Evolutionary conservation across 305 asterid genomes (phyloP), one percentile per base, ranked within the genome.

Genomic region (Fraxinus albicans): DNA sequence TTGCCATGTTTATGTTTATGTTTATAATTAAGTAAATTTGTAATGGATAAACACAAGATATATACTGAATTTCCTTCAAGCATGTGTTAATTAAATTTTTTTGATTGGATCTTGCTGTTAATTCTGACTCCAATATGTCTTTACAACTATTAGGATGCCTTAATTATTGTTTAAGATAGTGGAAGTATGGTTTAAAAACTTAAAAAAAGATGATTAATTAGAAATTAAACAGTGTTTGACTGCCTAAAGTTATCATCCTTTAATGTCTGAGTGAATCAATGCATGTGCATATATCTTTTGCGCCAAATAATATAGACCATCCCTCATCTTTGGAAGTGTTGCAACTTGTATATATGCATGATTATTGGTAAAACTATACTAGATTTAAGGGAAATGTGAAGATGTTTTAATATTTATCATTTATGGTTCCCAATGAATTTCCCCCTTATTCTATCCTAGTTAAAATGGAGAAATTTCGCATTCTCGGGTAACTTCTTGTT

Each of bases 211-310:
- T 86, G 81, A 88, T 77, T 85, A 84, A 89, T 84, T 81, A 73
- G 79, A 79, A 79, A 77, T 47, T 42, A 13, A 40, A 76, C 78
- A 67, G 79, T 78, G 85, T 91, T 87, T 85, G 90, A 90, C 87
- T 77, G 88, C 83, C 86, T 88, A 90, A 91, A 89, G 90, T 83
- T 82, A 73, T 82, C 80, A 78, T 69, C 85, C 89, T 87, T 90
- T 86, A 67, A 36, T 72, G 85, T 70, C 83, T 72, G 82, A 82
- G 76, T 86, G 86, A 81, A 84, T 84, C 83, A 79, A 70, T 81
- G 82, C 87, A 84, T 86, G 89, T 84, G 83, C 85, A 73, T 72
- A 9, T 69, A 12, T 29, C 36, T 29, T 27, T 29, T 69, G 75
- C 33, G 19, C 75, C 75, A 29, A 69, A 27, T 3, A 69, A 69